Evolutionary conservation across 805 yeast species (phyloP).

Genomic region (Kluyveromyces starmeri): DNA sequence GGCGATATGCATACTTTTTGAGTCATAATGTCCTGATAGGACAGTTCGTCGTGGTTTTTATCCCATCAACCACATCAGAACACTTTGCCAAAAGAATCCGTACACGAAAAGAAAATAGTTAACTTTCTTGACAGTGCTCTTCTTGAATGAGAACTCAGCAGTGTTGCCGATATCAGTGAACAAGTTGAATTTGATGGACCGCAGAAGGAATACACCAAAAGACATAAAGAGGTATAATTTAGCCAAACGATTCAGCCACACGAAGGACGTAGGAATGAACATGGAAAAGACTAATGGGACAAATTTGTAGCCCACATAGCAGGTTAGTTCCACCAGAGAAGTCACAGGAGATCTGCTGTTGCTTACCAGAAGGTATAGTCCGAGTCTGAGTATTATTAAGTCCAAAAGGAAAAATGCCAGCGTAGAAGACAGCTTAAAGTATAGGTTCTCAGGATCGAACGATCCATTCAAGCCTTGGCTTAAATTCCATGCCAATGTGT

Average conservation of each 20-base stretch:
- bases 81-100: conserved; percentile 71
- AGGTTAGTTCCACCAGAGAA: conserved; percentile 71
- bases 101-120: conserved; percentile 82
- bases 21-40: no score
- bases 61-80: conserved; percentile 66
- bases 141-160: conserved; percentile 40
- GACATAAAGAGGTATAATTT: conserved; percentile 45
- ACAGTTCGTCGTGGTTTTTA: no score
- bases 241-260: conserved; percentile 34
- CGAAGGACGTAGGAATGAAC: conserved; percentile 40
- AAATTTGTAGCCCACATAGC: conserved; percentile 92
- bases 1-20: no score
- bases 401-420: conserved; percentile 76
- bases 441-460: conserved; percentile 89
- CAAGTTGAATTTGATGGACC: conserved; percentile 38
- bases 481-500: conserved; percentile 74
- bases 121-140: conserved; percentile 65
- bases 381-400: conserved; percentile 64
- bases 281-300: conserved; percentile 63
- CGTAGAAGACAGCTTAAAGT: conserved; percentile 78
- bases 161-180: conserved; percentile 39
- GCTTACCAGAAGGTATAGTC: conserved; percentile 59
- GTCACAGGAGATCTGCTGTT: conserved; percentile 21
- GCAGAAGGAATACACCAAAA: conserved; percentile 56
- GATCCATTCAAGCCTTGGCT: conserved; percentile 79